phyloP scores from a whole-genome alignment of 768 basidiomycete genomes.

The Trametes punicea region DNA sequence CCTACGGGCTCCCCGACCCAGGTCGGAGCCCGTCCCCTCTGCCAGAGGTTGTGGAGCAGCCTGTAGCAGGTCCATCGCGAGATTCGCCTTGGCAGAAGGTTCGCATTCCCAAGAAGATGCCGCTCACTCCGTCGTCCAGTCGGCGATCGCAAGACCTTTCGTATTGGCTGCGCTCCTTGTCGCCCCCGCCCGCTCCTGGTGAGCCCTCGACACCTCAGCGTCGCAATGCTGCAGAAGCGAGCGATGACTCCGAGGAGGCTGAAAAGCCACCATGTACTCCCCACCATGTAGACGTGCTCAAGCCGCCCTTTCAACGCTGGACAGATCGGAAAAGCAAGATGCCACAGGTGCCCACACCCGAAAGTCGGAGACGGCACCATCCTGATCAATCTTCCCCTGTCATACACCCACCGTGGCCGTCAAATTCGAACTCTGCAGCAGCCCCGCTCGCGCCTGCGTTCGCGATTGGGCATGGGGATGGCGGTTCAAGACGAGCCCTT shows the following conservation, averaged over 20 bases:
- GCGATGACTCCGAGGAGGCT: neutral
- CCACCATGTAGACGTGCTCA: neutral
- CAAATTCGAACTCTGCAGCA: neutral
- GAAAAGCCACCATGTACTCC: neutral
- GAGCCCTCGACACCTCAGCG: neutral
- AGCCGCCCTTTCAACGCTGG: neutral
- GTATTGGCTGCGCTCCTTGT: constrained; percentile 13
- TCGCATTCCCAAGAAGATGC: neutral
- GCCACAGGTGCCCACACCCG: neutral
- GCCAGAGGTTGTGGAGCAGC: neutral
- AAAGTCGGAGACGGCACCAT: neutral
- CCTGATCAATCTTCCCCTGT: neutral
- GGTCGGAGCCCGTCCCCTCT: constrained; percentile 10
- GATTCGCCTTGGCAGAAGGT: neutral
- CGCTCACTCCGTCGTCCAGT: constrained; percentile 14
- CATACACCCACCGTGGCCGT: neutral
- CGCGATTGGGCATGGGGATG: neutral
- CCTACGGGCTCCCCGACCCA: neutral
- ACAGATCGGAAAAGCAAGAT: constrained; percentile 1
- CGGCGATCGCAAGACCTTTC: constrained; percentile 8
- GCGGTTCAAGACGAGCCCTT: neutral
- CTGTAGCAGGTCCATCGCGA: constrained; percentile 6
- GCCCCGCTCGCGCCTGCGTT: neutral
- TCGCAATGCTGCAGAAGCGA: neutral
- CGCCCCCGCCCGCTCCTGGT: neutral